phyloP scores from a whole-genome alignment of 1,139 yeast genomes.

The Suhomyces yuchorum region DNA sequence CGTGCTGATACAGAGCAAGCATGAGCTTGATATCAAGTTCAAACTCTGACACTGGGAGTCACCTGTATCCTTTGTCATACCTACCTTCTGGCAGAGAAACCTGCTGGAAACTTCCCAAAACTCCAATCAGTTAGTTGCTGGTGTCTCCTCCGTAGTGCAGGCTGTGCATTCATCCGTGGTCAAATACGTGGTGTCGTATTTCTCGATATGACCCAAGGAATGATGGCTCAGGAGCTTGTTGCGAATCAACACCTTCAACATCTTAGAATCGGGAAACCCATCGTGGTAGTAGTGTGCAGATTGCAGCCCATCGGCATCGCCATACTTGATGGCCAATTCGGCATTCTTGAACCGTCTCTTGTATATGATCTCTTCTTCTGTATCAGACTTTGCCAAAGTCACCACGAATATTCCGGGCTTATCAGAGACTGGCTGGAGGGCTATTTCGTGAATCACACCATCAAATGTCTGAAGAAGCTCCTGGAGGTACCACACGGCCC shows the following conservation, averaged over 20 bases:
- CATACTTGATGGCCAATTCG: conserved; percentile 21
- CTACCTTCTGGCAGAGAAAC: too few relatives aligned
- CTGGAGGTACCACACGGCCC: conserved; percentile 51
- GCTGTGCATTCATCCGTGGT: background rate
- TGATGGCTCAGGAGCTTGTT: conserved; percentile 27
- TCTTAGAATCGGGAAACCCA: conserved; percentile 51
- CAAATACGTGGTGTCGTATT: conserved; percentile 14
- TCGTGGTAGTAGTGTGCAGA: conserved; percentile 38
- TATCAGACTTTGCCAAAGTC: conserved; percentile 17
- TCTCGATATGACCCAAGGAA: conserved; percentile 40
- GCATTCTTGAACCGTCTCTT: conserved; percentile 41
- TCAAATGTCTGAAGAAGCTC: conserved; percentile 49
- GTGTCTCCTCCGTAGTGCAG: background rate
- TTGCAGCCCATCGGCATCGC: conserved; percentile 26
- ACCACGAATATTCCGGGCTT: conserved; percentile 45
- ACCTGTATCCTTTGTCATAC: too few relatives aligned
- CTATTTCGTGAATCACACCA: conserved; percentile 37
- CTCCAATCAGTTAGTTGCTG: too few relatives aligned
- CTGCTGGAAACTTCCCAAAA: too few relatives aligned
- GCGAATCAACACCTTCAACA: conserved; percentile 40
- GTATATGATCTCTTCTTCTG: conserved; percentile 29
- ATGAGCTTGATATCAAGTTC: too few relatives aligned
- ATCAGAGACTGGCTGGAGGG: conserved; percentile 42
- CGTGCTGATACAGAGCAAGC: too few relatives aligned
- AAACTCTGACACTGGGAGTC: too few relatives aligned